Percentiles rank a stretch among this genome's conserved stretches.
Evolutionary conservation across 2,329 filamentous ascomycete species (phyloP).

Genomic region (Gnomoniopsis sp.): DNA sequence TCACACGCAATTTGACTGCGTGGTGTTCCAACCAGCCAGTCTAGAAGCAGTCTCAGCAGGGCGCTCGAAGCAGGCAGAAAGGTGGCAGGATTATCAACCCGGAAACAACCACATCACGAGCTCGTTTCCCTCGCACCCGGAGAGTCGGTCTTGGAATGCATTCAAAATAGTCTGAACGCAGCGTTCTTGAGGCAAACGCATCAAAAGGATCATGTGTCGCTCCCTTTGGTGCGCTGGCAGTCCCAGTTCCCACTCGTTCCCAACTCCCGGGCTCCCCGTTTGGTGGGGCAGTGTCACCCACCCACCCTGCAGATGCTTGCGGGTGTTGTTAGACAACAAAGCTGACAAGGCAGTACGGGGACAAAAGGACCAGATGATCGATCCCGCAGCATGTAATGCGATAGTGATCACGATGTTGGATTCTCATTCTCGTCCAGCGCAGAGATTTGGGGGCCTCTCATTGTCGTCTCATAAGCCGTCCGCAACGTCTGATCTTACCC

Average conservation of each 20-base stretch:
- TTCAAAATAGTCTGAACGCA: background rate
- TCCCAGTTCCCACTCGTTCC: background rate
- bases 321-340: slow-evolving; percentile 1
- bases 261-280: background rate
- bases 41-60: background rate
- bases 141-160: background rate
- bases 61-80: too few relatives aligned
- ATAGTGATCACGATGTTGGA: background rate
- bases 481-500: slow-evolving; percentile 5
- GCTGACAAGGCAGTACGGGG: background rate
- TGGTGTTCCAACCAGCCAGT: background rate
- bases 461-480: background rate
- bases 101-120: too few relatives aligned
- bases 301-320: background rate
- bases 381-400: slow-evolving; percentile 1
- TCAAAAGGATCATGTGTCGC: slow-evolving; percentile 12
- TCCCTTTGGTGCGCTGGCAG: slow-evolving; percentile 11
- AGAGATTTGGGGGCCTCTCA: background rate
- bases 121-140: too few relatives aligned
- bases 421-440: background rate
- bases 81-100: too few relatives aligned
- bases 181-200: background rate
- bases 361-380: slow-evolving; percentile 15
- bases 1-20: background rate
- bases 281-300: slow-evolving; percentile 4